phyloP scores from a whole-genome alignment of 805 yeast species.

The Alloascoidea hylecoeti region DNA sequence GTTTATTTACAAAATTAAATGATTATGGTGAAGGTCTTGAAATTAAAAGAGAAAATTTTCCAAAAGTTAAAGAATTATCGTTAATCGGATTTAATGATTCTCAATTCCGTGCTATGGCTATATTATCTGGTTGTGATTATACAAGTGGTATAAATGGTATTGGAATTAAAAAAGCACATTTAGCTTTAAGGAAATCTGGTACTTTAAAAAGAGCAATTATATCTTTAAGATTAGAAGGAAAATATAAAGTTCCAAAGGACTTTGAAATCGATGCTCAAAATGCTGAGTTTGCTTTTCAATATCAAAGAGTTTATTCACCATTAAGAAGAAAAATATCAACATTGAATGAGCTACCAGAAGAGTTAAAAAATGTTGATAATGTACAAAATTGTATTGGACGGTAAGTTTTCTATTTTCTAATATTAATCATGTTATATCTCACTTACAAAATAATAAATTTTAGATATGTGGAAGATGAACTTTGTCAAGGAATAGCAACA shows the following conservation, averaged over 20 bases:
- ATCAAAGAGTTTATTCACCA: slow-evolving; percentile 80
- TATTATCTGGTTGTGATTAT: slow-evolving; percentile 93
- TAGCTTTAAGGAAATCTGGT: slow-evolving; percentile 33
- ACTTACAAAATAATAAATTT: background rate
- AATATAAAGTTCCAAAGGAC: slow-evolving; percentile 34
- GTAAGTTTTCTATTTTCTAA: slow-evolving; percentile 4
- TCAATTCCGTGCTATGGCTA: slow-evolving; percentile 65
- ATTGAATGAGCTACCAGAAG: slow-evolving; percentile 39
- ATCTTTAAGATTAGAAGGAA: slow-evolving; percentile 47
- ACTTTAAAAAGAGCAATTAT: slow-evolving; percentile 41
- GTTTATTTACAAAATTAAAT: slow-evolving; percentile 68
- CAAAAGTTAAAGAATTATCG: slow-evolving; percentile 34
- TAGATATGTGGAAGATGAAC: background rate
- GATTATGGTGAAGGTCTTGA: slow-evolving; percentile 59
- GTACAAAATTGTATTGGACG: slow-evolving; percentile 26
- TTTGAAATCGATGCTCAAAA: slow-evolving; percentile 45
- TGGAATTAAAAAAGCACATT: slow-evolving; percentile 69
- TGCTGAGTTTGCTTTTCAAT: slow-evolving; percentile 72
- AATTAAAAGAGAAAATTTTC: slow-evolving; percentile 35
- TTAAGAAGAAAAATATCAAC: slow-evolving; percentile 29
- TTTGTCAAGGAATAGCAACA: background rate
- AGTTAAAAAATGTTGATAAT: slow-evolving; percentile 13
- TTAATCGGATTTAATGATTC: slow-evolving; percentile 17
- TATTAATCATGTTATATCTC: background rate
- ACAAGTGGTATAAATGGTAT: slow-evolving; percentile 74